Base-by-base conservation (phyloP, 164 flowering plant genomes). In the Akebia trifoliata region DNA sequence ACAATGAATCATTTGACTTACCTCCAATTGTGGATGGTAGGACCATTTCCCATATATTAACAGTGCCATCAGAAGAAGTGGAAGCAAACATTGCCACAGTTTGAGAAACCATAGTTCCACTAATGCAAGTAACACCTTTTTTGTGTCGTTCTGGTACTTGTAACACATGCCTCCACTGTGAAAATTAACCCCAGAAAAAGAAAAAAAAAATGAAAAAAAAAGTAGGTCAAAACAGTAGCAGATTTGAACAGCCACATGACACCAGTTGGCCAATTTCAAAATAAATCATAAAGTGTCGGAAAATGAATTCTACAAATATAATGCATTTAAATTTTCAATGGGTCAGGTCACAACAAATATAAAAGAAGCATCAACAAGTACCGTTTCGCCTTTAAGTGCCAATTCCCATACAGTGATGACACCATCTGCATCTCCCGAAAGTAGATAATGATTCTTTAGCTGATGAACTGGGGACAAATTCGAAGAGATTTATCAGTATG, bases 81-180 rank as follows among this genome's bases (percentile, higher is more conserved):
- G 97, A 85, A 38, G 91, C 96, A 68, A 87, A 81, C 6, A 90
- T 39, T 24, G 84, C 85, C 49, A 78, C 81, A 39, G 59, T 69
- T 51, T 76, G 53, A 59, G 90, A 87, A 65, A 84, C 40, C 84
- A 84, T 68, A 50, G 78, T 67, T 52, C 82, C 86, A 62, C 81
- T 67, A 62, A 93, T 84, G 76, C 99, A 93, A 8, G 97, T 93
- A 57, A 90, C 89, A 50, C 99, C 97, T 69, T 83, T 93, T 61
- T 78, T 83, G 66, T 90, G 97, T 28, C 81, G 67, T 69, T 84
- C 61, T 30, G 94, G 83, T 58, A 83, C 66, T 72, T 90, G 88
- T 64, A 75, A 52, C 12, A 86, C 86, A 66, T 69, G 69, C 72
- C 74, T 86, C 97, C 99, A 90, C 99, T 93, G 77, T 5, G 40